These are phyloP conservation scores for Arthrocladium fulminans DNA, from an alignment of 2,329 filamentous ascomycete genomes.

Conservation along the genomic window DNA sequence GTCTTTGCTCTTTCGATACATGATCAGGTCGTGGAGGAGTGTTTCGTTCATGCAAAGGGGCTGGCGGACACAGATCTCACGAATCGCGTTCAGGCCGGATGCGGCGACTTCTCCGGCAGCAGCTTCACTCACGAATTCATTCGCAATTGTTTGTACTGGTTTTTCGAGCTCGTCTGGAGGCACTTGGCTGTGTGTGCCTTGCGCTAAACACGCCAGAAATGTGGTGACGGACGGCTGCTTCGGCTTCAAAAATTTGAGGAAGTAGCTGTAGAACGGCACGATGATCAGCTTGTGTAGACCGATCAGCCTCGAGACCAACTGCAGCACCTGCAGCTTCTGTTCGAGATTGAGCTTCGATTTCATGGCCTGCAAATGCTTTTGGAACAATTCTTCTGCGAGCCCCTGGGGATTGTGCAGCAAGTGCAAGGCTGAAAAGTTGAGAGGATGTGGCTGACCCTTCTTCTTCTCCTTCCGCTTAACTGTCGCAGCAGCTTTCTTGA, in stretches of 20 bases:
- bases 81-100: constrained; percentile 86
- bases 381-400: constrained; percentile 82
- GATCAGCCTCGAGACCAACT: constrained; percentile 82
- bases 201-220: constrained; percentile 83
- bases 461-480: constrained; percentile 77
- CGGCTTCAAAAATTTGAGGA: constrained; percentile 83
- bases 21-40: constrained; percentile 86
- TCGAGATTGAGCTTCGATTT: constrained; percentile 81
- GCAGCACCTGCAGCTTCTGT: constrained; percentile 79
- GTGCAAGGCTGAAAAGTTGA: constrained; percentile 95
- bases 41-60: constrained; percentile 95
- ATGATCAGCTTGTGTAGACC: constrained; percentile 88
- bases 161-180: constrained; percentile 89
- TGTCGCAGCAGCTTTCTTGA: constrained; percentile 72
- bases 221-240: constrained; percentile 84
- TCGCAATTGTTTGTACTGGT: constrained; percentile 87
- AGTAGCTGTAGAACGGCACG: constrained; percentile 89
- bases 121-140: constrained; percentile 95
- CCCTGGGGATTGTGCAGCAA: constrained; percentile 89
- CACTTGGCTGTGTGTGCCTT: constrained; percentile 82
- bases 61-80: constrained; percentile 86
- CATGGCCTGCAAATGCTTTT: constrained; percentile 79
- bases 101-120: constrained; percentile 83
- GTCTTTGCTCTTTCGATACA: constrained; percentile 95
- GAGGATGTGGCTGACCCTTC: constrained; percentile 74